Evolutionary conservation across 495 filamentous ascomycete genomes (phyloP).

Genomic region (Xylaria longipes): DNA sequence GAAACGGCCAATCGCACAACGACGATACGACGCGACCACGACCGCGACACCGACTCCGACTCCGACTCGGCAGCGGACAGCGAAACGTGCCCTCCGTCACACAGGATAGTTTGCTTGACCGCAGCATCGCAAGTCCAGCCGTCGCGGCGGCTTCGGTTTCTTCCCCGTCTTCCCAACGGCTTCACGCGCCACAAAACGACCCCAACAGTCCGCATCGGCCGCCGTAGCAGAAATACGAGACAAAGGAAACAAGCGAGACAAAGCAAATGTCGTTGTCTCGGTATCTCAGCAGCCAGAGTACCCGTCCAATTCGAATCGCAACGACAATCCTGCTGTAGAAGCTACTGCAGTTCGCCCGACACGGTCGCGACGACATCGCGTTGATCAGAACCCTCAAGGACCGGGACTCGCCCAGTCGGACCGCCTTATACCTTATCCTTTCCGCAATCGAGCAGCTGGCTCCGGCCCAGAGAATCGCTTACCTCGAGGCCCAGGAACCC

Average conservation of each 20-base stretch:
- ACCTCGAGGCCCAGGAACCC: constrained; percentile 41
- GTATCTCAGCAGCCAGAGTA: constrained; percentile 5
- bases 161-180: constrained; percentile 50
- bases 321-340: neutral
- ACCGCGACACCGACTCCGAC: constrained; percentile 12
- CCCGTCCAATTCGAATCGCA: constrained; percentile 6
- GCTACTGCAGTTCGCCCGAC: neutral
- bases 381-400: neutral
- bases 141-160: constrained; percentile 49
- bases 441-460: constrained; percentile 46
- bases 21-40: constrained; percentile 3
- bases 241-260: neutral
- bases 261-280: neutral
- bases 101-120: neutral
- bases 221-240: constrained; percentile 39
- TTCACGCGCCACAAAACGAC: constrained; percentile 47
- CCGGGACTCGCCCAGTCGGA: constrained; percentile 35
- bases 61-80: neutral
- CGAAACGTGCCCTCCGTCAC: neutral
- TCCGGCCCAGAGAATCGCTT: constrained; percentile 37
- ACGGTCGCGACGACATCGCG: constrained; percentile 7
- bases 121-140: constrained; percentile 35
- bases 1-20: constrained; percentile 18
- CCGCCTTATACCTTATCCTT: constrained; percentile 50
- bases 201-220: constrained; percentile 41